These are phyloP conservation scores for Warburgia ugandensis DNA, from an alignment of 164 flowering plant genomes.

Conservation along the genomic window DNA sequence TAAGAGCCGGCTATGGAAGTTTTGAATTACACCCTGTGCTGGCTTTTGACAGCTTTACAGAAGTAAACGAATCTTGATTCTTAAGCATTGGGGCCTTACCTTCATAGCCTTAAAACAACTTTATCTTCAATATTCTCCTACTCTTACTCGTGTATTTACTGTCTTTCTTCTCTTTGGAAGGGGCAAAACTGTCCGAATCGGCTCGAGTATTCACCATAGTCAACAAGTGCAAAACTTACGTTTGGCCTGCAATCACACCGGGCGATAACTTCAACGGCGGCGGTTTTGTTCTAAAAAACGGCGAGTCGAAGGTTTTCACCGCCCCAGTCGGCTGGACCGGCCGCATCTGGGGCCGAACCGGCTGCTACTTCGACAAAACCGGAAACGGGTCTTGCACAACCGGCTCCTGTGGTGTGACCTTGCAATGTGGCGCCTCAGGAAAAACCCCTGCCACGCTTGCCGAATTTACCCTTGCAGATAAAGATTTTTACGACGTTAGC, in stretches of 20 bases:
- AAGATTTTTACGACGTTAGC: conserved; percentile 88
- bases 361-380: conserved; percentile 63
- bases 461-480: conserved; percentile 62
- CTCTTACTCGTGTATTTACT: no score
- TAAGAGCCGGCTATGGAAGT: no score
- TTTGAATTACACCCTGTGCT: no score
- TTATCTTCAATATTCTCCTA: no score
- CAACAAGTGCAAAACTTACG: conserved; percentile 64
- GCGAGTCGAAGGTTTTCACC: conserved; percentile 44
- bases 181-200: conserved; percentile 24
- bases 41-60: no score
- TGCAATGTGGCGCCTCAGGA: conserved; percentile 67
- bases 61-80: no score
- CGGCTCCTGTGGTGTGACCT: conserved; percentile 58
- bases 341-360: conserved; percentile 93
- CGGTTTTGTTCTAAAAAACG: conserved; percentile 54
- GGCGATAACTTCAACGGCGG: conserved; percentile 62
- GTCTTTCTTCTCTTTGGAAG: conserved; percentile 17
- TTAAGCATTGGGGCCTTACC: no score
- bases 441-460: conserved; percentile 76
- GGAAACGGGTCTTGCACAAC: conserved; percentile 73
- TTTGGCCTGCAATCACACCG: conserved; percentile 87
- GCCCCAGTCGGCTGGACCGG: conserved; percentile 83
- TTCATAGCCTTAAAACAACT: no score
- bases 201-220: conserved; percentile 66